Evolutionary conservation across 345 rosid species (phyloP), one percentile per base, ranked within the genome.

Genomic region (Salix brachista): DNA sequence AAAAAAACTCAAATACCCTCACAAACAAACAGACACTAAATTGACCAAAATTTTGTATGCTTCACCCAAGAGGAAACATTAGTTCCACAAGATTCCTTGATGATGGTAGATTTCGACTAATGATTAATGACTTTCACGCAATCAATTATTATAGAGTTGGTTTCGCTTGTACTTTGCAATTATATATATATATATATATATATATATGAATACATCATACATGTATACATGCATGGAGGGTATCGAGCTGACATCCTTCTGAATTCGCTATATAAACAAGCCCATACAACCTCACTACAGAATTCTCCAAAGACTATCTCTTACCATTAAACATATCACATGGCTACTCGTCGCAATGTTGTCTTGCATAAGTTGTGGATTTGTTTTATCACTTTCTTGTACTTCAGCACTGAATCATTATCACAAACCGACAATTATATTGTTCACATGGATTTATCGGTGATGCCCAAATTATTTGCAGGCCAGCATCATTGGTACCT

Each of bases 401-500:
- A 50, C 17, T 70, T 75, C 69, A 34, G 6, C 6, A 28, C 70
- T 3, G 75, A 56, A n/a, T 39, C 75, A 37, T 52, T 75, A 28
- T 17, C 82, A 30, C 66, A 69, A 61, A 21, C 71, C 3, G 78
- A 75, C 48, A 80, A 75, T 65, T 75, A 80, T 54, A 80, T 80
- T 37, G 75, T 80, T 80, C 82, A 74, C 44, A 80, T 80, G 82
- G 82, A 80, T 46, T 64, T 69, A 39, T 70, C 75, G 1, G 75
- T 44, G 67, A 80, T 80, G 82, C 82, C 82, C 41, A 70, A 50
- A 39, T 39, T 75, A 78, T 80, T 74, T 30, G 65, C 79, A 3
- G 42, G 46, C 75, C 77, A 75, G 3, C 75, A 75, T n/a, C 32
- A 56, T 13, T 80, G 82, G 82, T 80, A 74, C 56, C 70, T 65